phyloP scores from a whole-genome alignment of 768 basidiomycete genomes.

The Boletus sensibilis region DNA sequence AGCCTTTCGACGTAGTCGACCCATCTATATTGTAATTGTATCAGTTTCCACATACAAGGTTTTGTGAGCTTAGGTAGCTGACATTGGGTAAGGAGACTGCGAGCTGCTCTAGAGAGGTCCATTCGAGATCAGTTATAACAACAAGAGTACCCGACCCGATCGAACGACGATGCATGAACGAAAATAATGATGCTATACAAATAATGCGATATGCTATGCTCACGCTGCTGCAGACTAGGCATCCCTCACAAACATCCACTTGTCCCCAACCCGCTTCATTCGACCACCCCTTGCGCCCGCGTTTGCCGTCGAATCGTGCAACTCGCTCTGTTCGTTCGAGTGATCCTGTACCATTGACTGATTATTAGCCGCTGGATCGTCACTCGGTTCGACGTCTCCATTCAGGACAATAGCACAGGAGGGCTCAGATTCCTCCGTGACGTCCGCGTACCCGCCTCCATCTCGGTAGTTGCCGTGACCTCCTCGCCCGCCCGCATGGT shows the following conservation, averaged over 20 bases:
- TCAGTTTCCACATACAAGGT: too few relatives aligned
- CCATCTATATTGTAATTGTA: too few relatives aligned
- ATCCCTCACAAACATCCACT: constrained; percentile 67
- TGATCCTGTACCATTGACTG: constrained; percentile 2
- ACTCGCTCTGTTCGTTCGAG: background rate
- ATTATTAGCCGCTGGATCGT: background rate
- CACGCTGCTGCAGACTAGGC: constrained; percentile 8
- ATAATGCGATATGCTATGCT: constrained; percentile 21
- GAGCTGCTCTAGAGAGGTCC: too few relatives aligned
- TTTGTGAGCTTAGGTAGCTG: too few relatives aligned
- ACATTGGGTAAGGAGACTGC: too few relatives aligned
- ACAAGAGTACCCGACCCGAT: background rate
- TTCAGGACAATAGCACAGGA: constrained; percentile 64
- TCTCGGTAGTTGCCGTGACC: constrained; percentile 51
- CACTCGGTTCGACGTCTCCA: constrained; percentile 37
- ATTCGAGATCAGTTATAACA: too few relatives aligned
- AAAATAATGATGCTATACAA: constrained; percentile 20
- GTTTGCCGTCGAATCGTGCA: background rate
- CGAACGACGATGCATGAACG: background rate
- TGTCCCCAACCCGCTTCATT: constrained; percentile 72
- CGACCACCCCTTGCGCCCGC: constrained; percentile 36
- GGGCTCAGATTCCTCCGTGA: constrained; percentile 24
- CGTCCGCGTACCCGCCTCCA: constrained; percentile 36
- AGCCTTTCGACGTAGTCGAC: too few relatives aligned
- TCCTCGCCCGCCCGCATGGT: constrained; percentile 30